phyloP scores from a whole-genome alignment of 768 basidiomycete species.

The Suillus subluteus region DNA sequence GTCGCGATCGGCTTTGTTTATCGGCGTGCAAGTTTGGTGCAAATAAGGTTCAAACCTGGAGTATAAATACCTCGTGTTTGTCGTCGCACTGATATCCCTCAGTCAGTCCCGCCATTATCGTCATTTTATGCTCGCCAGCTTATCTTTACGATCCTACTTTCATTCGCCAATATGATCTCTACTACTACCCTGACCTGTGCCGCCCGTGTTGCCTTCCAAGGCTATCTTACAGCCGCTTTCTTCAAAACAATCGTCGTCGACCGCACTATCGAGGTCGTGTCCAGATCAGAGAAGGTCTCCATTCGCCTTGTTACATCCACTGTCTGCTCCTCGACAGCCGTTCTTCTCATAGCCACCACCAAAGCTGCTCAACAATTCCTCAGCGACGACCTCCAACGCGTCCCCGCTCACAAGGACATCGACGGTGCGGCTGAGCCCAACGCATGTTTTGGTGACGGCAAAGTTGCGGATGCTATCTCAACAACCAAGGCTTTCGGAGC shows the following conservation, averaged over 20 bases:
- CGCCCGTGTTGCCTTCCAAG: neutral
- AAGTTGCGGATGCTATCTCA: neutral
- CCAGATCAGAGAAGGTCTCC: neutral
- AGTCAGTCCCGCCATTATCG: neutral
- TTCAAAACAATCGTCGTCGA: neutral
- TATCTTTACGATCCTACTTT: neutral
- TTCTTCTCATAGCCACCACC: neutral
- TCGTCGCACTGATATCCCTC: neutral
- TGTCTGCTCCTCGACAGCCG: slow-evolving; percentile 1
- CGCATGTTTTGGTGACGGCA: neutral
- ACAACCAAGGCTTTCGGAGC: neutral
- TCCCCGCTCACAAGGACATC: neutral
- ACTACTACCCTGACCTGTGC: neutral
- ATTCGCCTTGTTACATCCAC: neutral
- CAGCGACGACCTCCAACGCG: neutral
- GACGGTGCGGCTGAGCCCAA: neutral
- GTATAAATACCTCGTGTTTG: neutral
- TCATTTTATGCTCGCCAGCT: neutral
- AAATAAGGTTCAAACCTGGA: neutral
- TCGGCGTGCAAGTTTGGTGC: neutral
- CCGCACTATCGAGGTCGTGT: neutral
- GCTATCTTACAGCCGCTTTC: slow-evolving; percentile 1
- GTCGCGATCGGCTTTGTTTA: slow-evolving; percentile 1
- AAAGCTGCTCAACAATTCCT: slow-evolving; percentile 3
- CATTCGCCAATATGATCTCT: neutral